phyloP scores from a whole-genome alignment of 164 flowering plant species.

The Aristolochia fimbriata region DNA sequence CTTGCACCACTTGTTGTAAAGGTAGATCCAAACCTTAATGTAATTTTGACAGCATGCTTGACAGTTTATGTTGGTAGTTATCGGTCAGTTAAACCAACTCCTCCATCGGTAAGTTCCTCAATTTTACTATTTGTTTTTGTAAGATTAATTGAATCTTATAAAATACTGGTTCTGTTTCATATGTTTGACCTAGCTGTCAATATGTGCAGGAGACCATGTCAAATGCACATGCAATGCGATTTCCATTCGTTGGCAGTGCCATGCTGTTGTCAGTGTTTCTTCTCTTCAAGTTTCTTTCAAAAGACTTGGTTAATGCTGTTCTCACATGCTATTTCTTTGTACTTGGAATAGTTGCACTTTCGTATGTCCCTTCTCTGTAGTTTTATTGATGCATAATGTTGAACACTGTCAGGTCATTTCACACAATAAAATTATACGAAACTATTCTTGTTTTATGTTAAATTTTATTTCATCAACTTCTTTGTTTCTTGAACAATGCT shows the following conservation, averaged over 20 bases:
- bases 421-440: too few species aligned
- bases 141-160: not conserved
- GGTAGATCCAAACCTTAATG: slow-evolving; percentile 89
- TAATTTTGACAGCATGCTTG: slow-evolving; percentile 83
- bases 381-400: not conserved
- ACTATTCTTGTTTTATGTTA: too few species aligned
- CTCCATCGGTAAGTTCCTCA: slow-evolving; percentile 64
- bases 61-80: slow-evolving; percentile 89
- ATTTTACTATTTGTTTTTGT: not conserved
- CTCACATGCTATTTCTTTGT: slow-evolving; percentile 87
- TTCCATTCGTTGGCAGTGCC: slow-evolving; percentile 96
- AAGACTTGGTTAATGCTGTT: slow-evolving; percentile 95
- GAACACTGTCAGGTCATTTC: not conserved
- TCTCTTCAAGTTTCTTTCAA: slow-evolving; percentile 90
- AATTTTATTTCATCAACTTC: not conserved
- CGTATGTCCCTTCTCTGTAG: slow-evolving; percentile 51
- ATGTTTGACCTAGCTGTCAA: not conserved
- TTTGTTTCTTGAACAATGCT: slow-evolving; percentile 26
- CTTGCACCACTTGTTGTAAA: slow-evolving; percentile 84
- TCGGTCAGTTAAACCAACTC: slow-evolving; percentile 93
- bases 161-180: not conserved
- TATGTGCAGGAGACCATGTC: slow-evolving; percentile 92
- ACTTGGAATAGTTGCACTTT: slow-evolving; percentile 88
- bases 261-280: slow-evolving; percentile 82
- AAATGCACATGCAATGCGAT: slow-evolving; percentile 94